Evolutionary conservation across 495 filamentous ascomycete genomes (phyloP).

Genomic region (Daldinia bambusicola): DNA sequence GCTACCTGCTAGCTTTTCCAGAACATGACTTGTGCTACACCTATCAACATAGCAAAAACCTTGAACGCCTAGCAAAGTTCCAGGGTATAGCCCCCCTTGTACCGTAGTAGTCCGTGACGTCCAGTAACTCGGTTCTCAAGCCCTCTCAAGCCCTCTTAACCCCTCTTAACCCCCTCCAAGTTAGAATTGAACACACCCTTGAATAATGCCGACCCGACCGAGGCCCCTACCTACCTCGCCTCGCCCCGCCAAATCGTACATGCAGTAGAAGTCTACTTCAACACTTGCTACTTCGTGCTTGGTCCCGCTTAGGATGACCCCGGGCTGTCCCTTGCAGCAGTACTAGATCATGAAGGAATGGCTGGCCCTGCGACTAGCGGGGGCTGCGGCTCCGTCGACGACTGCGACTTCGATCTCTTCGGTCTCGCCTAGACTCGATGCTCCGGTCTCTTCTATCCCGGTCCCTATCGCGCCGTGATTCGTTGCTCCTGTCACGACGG

Average conservation of each 20-base stretch:
- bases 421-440: slow-evolving; percentile 24
- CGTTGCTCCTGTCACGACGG: slow-evolving; percentile 44
- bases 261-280: neutral
- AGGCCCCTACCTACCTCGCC: neutral
- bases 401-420: slow-evolving; percentile 24
- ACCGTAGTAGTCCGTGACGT: slow-evolving; percentile 6
- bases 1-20: neutral
- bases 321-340: slow-evolving; percentile 6
- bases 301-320: neutral
- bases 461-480: slow-evolving; percentile 43
- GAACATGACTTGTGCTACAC: neutral
- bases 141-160: neutral
- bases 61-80: slow-evolving; percentile 11
- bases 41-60: slow-evolving; percentile 3
- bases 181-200: neutral
- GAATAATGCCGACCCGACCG: neutral
- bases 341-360: slow-evolving; percentile 13
- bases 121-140: slow-evolving; percentile 3
- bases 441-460: slow-evolving; percentile 22
- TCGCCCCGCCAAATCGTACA: slow-evolving; percentile 1
- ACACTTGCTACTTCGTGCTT: neutral
- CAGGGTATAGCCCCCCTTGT: slow-evolving; percentile 14
- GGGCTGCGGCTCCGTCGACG: slow-evolving; percentile 46
- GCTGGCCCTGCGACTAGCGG: slow-evolving; percentile 29
- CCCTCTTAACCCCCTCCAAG: neutral